phyloP scores from a whole-genome alignment of 768 basidiomycete genomes.

The Lentinula guzmanii region DNA sequence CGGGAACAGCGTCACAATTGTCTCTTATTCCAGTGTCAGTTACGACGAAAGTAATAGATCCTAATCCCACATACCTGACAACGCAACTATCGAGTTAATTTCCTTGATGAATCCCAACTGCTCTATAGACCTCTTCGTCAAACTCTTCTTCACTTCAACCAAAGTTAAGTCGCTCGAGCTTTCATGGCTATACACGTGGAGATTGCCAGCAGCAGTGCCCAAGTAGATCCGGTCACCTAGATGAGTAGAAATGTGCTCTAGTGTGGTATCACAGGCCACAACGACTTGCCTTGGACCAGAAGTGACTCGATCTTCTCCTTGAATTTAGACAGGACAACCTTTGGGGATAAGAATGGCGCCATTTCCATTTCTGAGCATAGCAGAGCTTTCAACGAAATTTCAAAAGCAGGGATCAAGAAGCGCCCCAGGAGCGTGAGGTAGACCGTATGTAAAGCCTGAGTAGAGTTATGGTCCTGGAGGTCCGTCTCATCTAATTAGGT shows the following conservation, averaged over 20 bases:
- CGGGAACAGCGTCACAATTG: conserved; percentile 66
- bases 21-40: conserved; percentile 42
- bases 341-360: conserved; percentile 32
- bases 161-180: conserved; percentile 31
- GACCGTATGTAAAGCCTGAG: background rate
- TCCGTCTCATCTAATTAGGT: background rate
- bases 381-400: background rate
- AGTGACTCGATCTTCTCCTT: conserved; percentile 46
- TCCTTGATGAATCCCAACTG: conserved; percentile 83
- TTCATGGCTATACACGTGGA: conserved; percentile 46
- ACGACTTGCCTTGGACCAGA: conserved; percentile 34
- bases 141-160: conserved; percentile 59
- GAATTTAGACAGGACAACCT: conserved; percentile 29
- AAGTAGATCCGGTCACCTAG: conserved; percentile 57
- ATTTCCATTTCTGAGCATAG: conserved; percentile 23
- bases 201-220: conserved; percentile 50
- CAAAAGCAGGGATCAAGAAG: background rate
- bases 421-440: background rate
- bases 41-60: background rate
- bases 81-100: conserved; percentile 76
- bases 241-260: conserved; percentile 11
- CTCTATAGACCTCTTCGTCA: conserved; percentile 72
- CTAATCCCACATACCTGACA: conserved; percentile 58
- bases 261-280: background rate
- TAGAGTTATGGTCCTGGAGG: background rate